Evolutionary conservation across 2,329 filamentous ascomycete species (phyloP).

Genomic region (Monosporascus sp.): DNA sequence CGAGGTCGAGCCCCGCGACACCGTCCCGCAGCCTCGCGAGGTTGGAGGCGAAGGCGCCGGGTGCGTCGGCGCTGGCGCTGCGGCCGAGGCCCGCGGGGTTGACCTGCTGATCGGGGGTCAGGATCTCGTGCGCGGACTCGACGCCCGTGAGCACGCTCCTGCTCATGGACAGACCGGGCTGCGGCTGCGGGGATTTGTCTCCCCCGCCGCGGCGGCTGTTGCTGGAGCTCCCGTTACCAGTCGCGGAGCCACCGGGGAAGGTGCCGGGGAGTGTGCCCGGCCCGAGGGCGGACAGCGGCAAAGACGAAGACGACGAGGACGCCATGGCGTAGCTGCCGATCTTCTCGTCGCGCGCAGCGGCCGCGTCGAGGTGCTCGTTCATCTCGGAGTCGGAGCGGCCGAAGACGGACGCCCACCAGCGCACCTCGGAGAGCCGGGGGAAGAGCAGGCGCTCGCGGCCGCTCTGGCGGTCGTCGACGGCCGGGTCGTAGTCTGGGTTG

Average conservation of each 20-base stretch:
- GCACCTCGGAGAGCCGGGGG: slow-evolving; percentile 68
- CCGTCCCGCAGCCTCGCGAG: slow-evolving; percentile 39
- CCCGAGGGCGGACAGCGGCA: slow-evolving; percentile 8
- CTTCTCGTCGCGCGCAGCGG: slow-evolving; percentile 43
- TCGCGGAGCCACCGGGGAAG: slow-evolving; percentile 34
- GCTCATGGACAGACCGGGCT: slow-evolving; percentile 33
- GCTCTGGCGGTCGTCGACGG: slow-evolving; percentile 71
- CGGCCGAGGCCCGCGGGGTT: slow-evolving; percentile 34
- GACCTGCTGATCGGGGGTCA: slow-evolving; percentile 34
- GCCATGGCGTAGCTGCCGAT: slow-evolving; percentile 26
- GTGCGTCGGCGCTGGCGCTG: slow-evolving; percentile 40
- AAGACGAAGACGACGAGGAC: not conserved
- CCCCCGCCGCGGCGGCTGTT: slow-evolving; percentile 13
- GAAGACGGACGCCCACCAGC: slow-evolving; percentile 92
- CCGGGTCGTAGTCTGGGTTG: slow-evolving; percentile 71
- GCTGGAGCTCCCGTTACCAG: slow-evolving; percentile 28
- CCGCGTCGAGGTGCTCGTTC: slow-evolving; percentile 64
- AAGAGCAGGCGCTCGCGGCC: slow-evolving; percentile 82
- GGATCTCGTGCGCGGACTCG: slow-evolving; percentile 50
- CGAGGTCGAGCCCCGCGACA: slow-evolving; percentile 42
- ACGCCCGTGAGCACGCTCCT: slow-evolving; percentile 55
- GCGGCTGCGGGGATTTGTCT: slow-evolving; percentile 14
- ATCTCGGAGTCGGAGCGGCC: slow-evolving; percentile 86
- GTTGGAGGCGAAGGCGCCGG: slow-evolving; percentile 38
- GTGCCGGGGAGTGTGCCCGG: slow-evolving; percentile 19